Base-by-base conservation (phyloP, 73 alveolate genomes). In the Stentor roeselii region DNA sequence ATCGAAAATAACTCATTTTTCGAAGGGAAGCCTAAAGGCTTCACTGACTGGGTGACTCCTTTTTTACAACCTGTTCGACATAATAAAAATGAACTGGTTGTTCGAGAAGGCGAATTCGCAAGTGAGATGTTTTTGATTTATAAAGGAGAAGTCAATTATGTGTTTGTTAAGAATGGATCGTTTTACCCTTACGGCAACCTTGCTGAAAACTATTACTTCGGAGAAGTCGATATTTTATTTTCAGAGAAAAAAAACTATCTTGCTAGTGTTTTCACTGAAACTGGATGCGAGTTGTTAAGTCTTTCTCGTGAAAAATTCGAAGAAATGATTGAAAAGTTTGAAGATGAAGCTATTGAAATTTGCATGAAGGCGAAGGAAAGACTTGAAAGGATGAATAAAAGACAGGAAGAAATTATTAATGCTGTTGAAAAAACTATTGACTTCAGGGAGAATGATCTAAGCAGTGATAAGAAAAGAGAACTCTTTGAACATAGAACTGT, bases 21-120 rank as follows among this genome's bases (percentile, higher is more conserved):
- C 75, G 6, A 59, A 6, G 60, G 83, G 58, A 91, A 86, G 67
- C 85, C 90, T 37, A 78, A 89, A 3, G 88, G 83, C 42, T 93
- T 93, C 78, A 86, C 91, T 15, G 92, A 95, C 21, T 85, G 86
- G 40, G 90, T 93, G 21, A 93, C 93, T 34, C 96, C 98, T 6
- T 59, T 87, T 31, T 82, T 93, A 4, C 90, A 92, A 61, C 98
- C 98, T 2, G 42, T 84, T 11, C 85, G 78, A 40, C 84, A 84
- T 0, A 86, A 77, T 50, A 89, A 78, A 42, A 87, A 85, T 27
- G 87, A 88, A 39, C 88, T 67, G 42, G 74, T 93, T 60, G 90
- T 78, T 86, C 82, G 78, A 75, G 95, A 90, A 60, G 91, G 92
- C 3, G 98, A 93, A 75, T 89, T 89, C 59, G 92, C 90, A 15